These are phyloP conservation scores for Vigna trinervia DNA, from an alignment of 306 rosid species.

Conservation along the genomic window DNA sequence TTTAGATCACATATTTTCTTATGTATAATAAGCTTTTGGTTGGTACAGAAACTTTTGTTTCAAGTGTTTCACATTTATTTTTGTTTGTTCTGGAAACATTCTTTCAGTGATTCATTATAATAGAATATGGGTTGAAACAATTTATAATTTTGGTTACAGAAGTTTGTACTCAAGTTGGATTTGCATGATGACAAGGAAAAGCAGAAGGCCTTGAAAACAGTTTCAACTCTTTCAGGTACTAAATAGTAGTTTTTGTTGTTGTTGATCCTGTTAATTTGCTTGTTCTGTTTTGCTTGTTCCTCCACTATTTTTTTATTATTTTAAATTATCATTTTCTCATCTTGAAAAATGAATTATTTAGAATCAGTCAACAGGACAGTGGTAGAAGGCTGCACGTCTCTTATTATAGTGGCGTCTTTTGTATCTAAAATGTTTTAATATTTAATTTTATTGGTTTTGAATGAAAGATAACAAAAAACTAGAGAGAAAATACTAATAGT, in stretches of 20 bases:
- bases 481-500: neutral
- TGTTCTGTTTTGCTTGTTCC: neutral
- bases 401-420: neutral
- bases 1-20: conserved; percentile 22
- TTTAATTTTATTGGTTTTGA: neutral
- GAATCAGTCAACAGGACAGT: neutral
- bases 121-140: conserved; percentile 42
- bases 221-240: conserved; percentile 81
- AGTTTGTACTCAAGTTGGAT: conserved; percentile 77
- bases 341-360: neutral
- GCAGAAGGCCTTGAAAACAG: conserved; percentile 89
- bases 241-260: conserved; percentile 10
- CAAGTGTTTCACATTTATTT: neutral
- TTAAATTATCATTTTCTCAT: conserved; percentile 11
- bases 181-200: conserved; percentile 82
- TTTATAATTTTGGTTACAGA: conserved; percentile 60
- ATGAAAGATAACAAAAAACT: neutral
- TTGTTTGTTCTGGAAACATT: neutral
- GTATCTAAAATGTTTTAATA: neutral
- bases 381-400: conserved; percentile 24
- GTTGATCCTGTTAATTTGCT: neutral
- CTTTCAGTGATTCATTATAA: neutral
- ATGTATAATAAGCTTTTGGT: conserved; percentile 13
- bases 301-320: neutral
- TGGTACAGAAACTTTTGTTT: conserved; percentile 30